Base-by-base conservation (phyloP, 2,329 filamentous ascomycete species). In the Neonectria magnoliae region DNA sequence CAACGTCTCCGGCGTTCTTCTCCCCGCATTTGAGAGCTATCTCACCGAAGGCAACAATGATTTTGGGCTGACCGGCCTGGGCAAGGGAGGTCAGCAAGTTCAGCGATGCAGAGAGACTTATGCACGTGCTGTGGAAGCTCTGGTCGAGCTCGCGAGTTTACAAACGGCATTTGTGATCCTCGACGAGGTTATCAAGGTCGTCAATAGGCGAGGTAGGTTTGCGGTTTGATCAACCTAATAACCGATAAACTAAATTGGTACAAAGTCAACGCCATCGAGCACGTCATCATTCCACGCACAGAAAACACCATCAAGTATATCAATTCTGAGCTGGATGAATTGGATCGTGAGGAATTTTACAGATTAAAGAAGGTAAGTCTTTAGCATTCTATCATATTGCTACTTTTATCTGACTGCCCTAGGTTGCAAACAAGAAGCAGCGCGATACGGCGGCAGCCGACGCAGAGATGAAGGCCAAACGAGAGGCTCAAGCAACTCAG, bases 291-390 rank as follows among this genome's bases (percentile, higher is more conserved):
- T 75, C 96, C 96, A 13, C 88, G 96, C 71, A 99, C 96, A 14
- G 96, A 99, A 79, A 99, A 98, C 76, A 99, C 96, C n/a, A 99
- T 99, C 84, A 98, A 97, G 82, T 99, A 98, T 77, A 98, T 98
- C 86, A 98, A 98, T 82, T 97, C 95, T 1, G 96, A 99, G 79
- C 88, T 99, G 16, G 96, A 99, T 77, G 96, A 99, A 82, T 85
- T 99, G 55, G 97, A 98, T 81, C 89, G 96, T 84, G 96, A 98
- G 79, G 96, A 99, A 78, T 99, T 99, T 80, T 99, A 98, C 82
- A 87, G 96, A 70, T 82, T 99, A 77, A 99, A 99, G 83, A 99
- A 99, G 85, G 82, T 76, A 66, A 48, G 71, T 53, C 27, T 42
- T 14, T 3, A 20, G 10, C 13, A 36, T 25, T 29, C 4, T 9